phyloP scores from a whole-genome alignment of 371 early-diverging fungal species.

The Batkoa obscura region DNA sequence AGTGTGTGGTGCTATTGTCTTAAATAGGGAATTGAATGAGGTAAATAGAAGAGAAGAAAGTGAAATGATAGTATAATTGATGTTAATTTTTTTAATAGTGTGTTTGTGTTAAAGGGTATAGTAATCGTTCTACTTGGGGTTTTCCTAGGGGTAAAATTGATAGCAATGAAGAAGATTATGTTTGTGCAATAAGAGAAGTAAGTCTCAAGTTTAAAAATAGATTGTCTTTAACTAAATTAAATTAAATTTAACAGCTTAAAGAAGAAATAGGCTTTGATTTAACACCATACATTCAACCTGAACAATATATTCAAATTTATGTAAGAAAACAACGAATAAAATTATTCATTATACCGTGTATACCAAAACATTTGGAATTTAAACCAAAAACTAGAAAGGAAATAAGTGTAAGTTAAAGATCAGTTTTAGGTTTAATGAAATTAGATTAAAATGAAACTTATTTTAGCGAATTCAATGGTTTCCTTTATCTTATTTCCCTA shows the following conservation, averaged over 20 bases:
- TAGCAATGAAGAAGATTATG: slow-evolving; percentile 75
- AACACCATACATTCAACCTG: slow-evolving; percentile 40
- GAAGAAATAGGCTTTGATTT: slow-evolving; percentile 98
- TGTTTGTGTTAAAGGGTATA: slow-evolving; percentile 83
- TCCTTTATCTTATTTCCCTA: not conserved
- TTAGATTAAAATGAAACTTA: not conserved
- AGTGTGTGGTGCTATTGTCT: slow-evolving; percentile 96
- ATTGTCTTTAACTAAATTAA: not conserved
- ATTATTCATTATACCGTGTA: slow-evolving; percentile 79
- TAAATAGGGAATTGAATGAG: slow-evolving; percentile 71
- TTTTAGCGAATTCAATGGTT: not conserved
- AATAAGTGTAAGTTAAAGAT: slow-evolving; percentile 44
- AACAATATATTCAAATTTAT: slow-evolving; percentile 60
- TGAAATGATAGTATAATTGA: slow-evolving; percentile 1
- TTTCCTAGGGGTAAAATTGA: slow-evolving; percentile 99
- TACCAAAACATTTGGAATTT: slow-evolving; percentile 71
- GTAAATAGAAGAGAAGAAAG: slow-evolving; percentile 12
- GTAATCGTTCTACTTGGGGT: slow-evolving; percentile 71
- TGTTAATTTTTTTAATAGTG: slow-evolving; percentile 18
- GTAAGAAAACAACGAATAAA: slow-evolving; percentile 77
- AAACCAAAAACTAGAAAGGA: slow-evolving; percentile 86
- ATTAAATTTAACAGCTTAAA: slow-evolving; percentile 28
- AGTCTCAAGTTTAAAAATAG: not conserved
- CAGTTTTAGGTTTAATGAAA: slow-evolving; percentile 1
- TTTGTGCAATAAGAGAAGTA: slow-evolving; percentile 92